Evolutionary conservation across 441 rosid species (phyloP).

Genomic region (Erysimum cheiri): DNA sequence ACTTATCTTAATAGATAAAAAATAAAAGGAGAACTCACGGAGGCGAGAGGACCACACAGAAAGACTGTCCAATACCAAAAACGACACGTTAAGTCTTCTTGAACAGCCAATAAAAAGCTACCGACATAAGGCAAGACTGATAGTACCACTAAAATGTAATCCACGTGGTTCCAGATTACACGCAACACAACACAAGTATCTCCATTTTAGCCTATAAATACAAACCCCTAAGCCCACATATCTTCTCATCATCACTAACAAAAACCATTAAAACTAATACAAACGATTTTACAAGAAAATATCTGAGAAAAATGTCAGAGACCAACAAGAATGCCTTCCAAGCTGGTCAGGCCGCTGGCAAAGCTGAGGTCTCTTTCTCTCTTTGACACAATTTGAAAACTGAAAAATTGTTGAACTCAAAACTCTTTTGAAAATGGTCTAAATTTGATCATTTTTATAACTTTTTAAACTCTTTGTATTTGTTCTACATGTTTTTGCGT

Average conservation of each 20-base stretch:
- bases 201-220: constrained; percentile 35
- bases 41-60: constrained; percentile 30
- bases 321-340: constrained; percentile 41
- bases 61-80: background rate
- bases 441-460: background rate
- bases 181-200: constrained; percentile 3
- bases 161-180: constrained; percentile 32
- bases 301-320: constrained; percentile 37
- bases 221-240: background rate
- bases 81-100: constrained; percentile 3
- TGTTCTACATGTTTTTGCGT: background rate
- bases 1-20: background rate
- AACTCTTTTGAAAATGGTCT: background rate
- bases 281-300: background rate
- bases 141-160: constrained; percentile 1
- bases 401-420: background rate
- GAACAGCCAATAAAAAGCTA: constrained; percentile 22
- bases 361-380: constrained; percentile 41
- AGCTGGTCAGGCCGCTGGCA: constrained; percentile 45
- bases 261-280: background rate
- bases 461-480: background rate
- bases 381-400: background rate
- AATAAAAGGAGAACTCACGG: background rate
- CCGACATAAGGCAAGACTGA: constrained; percentile 42
- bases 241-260: background rate